These are phyloP conservation scores for Didymella keratinophila DNA, from an alignment of 2,329 filamentous ascomycete species.

Conservation along the genomic window DNA sequence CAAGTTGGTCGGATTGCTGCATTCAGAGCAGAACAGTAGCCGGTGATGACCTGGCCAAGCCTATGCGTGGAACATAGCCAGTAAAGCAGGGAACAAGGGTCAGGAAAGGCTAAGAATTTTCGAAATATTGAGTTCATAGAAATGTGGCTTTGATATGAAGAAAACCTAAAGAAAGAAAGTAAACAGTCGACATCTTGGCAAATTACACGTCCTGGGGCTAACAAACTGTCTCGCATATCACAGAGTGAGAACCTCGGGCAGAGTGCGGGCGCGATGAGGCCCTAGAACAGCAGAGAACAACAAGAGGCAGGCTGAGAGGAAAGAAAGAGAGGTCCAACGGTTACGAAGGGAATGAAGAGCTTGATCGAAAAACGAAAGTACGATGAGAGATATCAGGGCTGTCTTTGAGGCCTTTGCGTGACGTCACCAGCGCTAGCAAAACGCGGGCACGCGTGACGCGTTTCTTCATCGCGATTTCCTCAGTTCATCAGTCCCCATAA, in stretches of 20 bases:
- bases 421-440: slow-evolving; percentile 6
- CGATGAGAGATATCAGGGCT: too few relatives aligned
- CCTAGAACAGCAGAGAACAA: not conserved
- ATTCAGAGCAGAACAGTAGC: not conserved
- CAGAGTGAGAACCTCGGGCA: not conserved
- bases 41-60: slow-evolving; percentile 2
- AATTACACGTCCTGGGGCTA: not conserved
- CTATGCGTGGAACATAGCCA: not conserved
- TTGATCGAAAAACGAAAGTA: not conserved
- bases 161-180: not conserved
- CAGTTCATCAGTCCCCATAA: not conserved
- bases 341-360: not conserved
- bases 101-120: not conserved
- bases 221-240: not conserved
- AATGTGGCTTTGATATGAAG: not conserved
- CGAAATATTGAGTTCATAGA: not conserved
- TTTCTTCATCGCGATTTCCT: not conserved
- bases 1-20: not conserved
- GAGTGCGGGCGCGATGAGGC: not conserved
- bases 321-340: too few relatives aligned
- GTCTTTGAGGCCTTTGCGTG: not conserved
- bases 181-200: not conserved
- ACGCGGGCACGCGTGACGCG: not conserved
- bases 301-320: not conserved
- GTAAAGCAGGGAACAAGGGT: not conserved